Evolutionary conservation across 78 protist species (phyloP).

Genomic region (Protostelium mycophagum): DNA sequence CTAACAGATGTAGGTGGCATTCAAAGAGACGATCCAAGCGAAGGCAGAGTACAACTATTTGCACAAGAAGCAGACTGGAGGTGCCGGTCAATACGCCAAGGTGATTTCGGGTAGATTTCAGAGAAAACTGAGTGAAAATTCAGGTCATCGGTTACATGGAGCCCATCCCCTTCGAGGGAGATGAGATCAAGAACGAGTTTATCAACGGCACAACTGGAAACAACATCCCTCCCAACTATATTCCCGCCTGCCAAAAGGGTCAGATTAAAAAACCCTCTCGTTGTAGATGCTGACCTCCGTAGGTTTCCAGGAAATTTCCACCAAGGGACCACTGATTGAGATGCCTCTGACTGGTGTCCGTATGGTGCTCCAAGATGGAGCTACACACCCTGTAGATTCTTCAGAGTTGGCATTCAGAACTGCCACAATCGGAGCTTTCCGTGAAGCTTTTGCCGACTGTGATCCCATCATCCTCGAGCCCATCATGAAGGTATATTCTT

Average conservation of each 20-base stretch:
- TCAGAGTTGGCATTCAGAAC: slow-evolving; percentile 87
- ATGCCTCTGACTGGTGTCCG: slow-evolving; percentile 79
- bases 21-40: slow-evolving; percentile 77
- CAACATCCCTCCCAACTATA: slow-evolving; percentile 80
- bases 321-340: slow-evolving; percentile 83
- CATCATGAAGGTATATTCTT: slow-evolving; percentile 64
- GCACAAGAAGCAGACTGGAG: slow-evolving; percentile 96
- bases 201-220: slow-evolving; percentile 70
- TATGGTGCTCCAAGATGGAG: slow-evolving; percentile 70
- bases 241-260: slow-evolving; percentile 74
- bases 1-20: slow-evolving; percentile 53
- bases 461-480: slow-evolving; percentile 86
- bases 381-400: slow-evolving; percentile 89
- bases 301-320: slow-evolving; percentile 59
- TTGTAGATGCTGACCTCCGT: not conserved
- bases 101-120: slow-evolving; percentile 25
- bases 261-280: not conserved
- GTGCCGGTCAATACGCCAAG: slow-evolving; percentile 93
- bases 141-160: slow-evolving; percentile 69
- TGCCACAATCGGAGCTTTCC: slow-evolving; percentile 72
- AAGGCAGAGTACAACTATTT: slow-evolving; percentile 69
- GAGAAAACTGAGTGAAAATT: not conserved
- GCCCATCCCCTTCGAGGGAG: slow-evolving; percentile 51
- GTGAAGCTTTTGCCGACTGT: slow-evolving; percentile 49
- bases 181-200: slow-evolving; percentile 47